Evolutionary conservation across 805 yeast genomes (phyloP).

Genomic region (Helenozyma rhizophorensis): DNA sequence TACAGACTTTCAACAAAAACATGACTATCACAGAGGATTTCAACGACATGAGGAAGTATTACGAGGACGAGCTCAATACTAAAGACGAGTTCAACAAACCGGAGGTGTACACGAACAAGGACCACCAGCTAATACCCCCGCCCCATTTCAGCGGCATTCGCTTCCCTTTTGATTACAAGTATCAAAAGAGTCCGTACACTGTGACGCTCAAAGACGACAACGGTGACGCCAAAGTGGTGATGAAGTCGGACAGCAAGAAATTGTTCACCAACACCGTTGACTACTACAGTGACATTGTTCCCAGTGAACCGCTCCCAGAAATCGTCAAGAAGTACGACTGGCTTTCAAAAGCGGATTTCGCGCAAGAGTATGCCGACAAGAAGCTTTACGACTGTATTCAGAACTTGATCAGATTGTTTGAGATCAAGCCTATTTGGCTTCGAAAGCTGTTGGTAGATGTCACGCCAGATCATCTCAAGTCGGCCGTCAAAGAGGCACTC

Average conservation of each 20-base stretch:
- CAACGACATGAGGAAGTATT: constrained; percentile 22
- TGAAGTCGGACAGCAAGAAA: constrained; percentile 42
- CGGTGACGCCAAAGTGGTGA: constrained; percentile 53
- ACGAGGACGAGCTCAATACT: constrained; percentile 20
- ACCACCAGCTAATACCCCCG: constrained; percentile 76
- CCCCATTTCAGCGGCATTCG: constrained; percentile 74
- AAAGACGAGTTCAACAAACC: constrained; percentile 25
- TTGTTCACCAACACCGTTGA: constrained; percentile 51
- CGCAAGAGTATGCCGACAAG: constrained; percentile 28
- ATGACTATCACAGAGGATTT: constrained; percentile 22
- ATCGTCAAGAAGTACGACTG: constrained; percentile 32
- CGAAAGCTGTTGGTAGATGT: constrained; percentile 64
- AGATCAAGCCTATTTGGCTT: constrained; percentile 78
- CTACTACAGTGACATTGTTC: constrained; percentile 42
- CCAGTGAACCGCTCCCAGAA: constrained; percentile 46
- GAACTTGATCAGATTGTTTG: constrained; percentile 49
- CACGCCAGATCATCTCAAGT: constrained; percentile 43
- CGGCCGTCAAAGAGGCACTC: constrained; percentile 64
- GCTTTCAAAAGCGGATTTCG: constrained; percentile 32
- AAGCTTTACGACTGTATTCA: constrained; percentile 41
- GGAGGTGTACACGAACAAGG: constrained; percentile 25
- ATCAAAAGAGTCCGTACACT: constrained; percentile 63
- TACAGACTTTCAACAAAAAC: constrained; percentile 24
- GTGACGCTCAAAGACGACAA: constrained; percentile 48
- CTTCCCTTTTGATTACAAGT: constrained; percentile 74